Conservation (phyloP, 1,284 basidiomycete genomes). For the Rhodotorula glutinis region DNA sequence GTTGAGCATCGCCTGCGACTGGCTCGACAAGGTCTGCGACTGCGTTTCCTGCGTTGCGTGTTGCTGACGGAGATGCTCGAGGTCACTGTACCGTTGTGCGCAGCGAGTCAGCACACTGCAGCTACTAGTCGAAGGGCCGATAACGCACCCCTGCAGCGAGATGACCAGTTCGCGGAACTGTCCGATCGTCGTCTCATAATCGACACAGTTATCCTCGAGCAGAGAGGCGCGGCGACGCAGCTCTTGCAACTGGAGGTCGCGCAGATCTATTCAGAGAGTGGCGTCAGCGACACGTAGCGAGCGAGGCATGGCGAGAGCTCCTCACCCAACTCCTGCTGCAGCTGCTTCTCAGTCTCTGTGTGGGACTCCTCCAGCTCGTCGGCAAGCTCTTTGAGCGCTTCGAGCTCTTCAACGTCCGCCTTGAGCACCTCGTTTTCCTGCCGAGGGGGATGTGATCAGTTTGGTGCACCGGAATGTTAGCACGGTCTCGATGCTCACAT, state of each 20-base stretch:
- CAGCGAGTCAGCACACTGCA: no score
- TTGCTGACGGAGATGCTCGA: conserved; percentile 73
- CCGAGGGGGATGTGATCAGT: neutral
- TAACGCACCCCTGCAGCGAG: conserved; percentile 67
- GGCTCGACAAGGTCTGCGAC: conserved; percentile 68
- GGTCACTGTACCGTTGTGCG: conserved; percentile 58
- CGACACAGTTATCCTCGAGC: conserved; percentile 73
- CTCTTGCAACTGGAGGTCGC: conserved; percentile 67
- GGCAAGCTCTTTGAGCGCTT: conserved; percentile 89
- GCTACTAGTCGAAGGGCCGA: no score
- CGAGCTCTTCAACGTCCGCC: conserved; percentile 80
- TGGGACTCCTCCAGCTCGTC: conserved; percentile 98
- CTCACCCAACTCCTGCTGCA: conserved; percentile 84
- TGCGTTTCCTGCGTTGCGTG: conserved; percentile 79
- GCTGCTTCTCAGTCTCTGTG: conserved; percentile 83
- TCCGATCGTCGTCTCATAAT: conserved; percentile 78
- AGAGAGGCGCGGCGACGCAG: conserved; percentile 61
- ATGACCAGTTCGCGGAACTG: conserved; percentile 88
- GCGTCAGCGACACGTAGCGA: neutral
- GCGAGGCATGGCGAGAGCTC: neutral
- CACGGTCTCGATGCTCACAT: conserved; percentile 54
- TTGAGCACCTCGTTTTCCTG: conserved; percentile 96
- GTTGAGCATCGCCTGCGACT: conserved; percentile 76
- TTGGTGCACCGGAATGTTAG: no score
- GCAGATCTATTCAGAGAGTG: conserved; percentile 57